Percentiles rank a stretch among this genome's conserved stretches.
Evolutionary conservation across 495 filamentous ascomycete genomes (phyloP).

Genomic region (Amphirosellinia nigrospora): DNA sequence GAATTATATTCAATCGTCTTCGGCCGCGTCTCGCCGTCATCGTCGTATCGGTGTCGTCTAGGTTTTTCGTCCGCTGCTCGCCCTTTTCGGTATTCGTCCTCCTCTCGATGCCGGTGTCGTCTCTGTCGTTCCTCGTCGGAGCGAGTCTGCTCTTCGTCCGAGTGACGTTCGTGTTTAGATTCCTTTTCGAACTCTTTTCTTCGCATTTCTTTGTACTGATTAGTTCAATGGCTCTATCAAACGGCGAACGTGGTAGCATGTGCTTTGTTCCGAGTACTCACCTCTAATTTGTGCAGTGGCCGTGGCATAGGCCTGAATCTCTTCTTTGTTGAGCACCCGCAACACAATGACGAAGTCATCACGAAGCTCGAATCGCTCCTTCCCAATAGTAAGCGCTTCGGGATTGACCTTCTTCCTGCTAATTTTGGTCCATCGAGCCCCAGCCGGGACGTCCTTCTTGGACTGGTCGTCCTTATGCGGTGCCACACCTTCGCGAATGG

Average conservation of each 20-base stretch:
- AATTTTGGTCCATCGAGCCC: constrained; percentile 89
- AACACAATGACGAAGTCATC: constrained; percentile 86
- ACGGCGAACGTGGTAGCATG: neutral
- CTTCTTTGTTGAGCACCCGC: constrained; percentile 77
- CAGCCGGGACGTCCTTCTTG: constrained; percentile 70
- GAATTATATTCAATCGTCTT: constrained; percentile 36
- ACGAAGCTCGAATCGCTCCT: constrained; percentile 82
- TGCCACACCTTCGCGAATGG: constrained; percentile 85
- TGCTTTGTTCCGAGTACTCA: constrained; percentile 42
- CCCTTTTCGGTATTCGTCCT: constrained; percentile 40
- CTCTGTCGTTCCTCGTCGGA: constrained; percentile 39
- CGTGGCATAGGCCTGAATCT: constrained; percentile 79
- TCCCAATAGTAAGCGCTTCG: constrained; percentile 73
- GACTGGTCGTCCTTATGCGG: constrained; percentile 83
- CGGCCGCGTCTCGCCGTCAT: constrained; percentile 30
- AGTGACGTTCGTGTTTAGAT: constrained; percentile 31
- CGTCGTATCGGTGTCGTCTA: constrained; percentile 33
- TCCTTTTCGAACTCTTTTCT: constrained; percentile 46
- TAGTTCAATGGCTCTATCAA: constrained; percentile 11
- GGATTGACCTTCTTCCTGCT: constrained; percentile 83
- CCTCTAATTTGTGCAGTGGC: constrained; percentile 80
- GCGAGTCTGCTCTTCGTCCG: constrained; percentile 36
- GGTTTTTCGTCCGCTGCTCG: constrained; percentile 35
- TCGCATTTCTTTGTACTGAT: constrained; percentile 40
- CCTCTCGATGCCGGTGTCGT: constrained; percentile 42